These are phyloP conservation scores for Arachnopeziza araneosa DNA, from an alignment of 2,329 filamentous ascomycete species.

Conservation along the genomic window DNA sequence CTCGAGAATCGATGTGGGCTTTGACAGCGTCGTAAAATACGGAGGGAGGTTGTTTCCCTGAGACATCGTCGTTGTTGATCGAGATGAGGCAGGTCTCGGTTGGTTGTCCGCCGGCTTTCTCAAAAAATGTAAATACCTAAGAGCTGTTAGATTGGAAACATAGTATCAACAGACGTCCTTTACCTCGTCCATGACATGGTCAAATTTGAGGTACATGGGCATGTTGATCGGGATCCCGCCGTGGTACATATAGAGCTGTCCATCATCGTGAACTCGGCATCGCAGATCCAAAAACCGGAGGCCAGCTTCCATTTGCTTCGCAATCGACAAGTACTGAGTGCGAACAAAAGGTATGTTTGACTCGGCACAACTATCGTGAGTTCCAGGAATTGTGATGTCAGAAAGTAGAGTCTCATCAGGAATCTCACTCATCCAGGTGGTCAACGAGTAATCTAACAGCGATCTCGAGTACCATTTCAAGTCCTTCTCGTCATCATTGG, in stretches of 20 bases:
- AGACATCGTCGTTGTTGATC: slow-evolving; percentile 61
- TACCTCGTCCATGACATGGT: slow-evolving; percentile 49
- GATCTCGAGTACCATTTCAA: slow-evolving; percentile 34
- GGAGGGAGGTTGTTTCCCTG: slow-evolving; percentile 51
- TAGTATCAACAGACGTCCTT: not conserved
- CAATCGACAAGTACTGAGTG: slow-evolving; percentile 59
- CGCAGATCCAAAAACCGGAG: slow-evolving; percentile 69
- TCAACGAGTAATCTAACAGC: slow-evolving; percentile 33
- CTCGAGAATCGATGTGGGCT: slow-evolving; percentile 47
- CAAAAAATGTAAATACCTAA: slow-evolving; percentile 52
- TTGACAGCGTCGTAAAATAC: slow-evolving; percentile 39
- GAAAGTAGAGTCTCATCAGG: slow-evolving; percentile 53
- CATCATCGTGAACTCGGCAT: slow-evolving; percentile 48
- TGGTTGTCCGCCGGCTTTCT: slow-evolving; percentile 40
- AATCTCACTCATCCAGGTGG: slow-evolving; percentile 59
- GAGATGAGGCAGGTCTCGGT: slow-evolving; percentile 63
- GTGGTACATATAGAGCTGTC: slow-evolving; percentile 62
- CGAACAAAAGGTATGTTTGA: slow-evolving; percentile 61
- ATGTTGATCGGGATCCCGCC: slow-evolving; percentile 65
- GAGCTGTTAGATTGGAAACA: not conserved
- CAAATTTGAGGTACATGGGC: slow-evolving; percentile 54
- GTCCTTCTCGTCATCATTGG: slow-evolving; percentile 25
- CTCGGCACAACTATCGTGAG: slow-evolving; percentile 59
- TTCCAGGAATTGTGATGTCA: slow-evolving; percentile 64
- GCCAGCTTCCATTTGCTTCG: slow-evolving; percentile 62